Evolutionary conservation across 2,329 filamentous ascomycete genomes (phyloP).

Genomic region (Calonectria leucothoes): DNA sequence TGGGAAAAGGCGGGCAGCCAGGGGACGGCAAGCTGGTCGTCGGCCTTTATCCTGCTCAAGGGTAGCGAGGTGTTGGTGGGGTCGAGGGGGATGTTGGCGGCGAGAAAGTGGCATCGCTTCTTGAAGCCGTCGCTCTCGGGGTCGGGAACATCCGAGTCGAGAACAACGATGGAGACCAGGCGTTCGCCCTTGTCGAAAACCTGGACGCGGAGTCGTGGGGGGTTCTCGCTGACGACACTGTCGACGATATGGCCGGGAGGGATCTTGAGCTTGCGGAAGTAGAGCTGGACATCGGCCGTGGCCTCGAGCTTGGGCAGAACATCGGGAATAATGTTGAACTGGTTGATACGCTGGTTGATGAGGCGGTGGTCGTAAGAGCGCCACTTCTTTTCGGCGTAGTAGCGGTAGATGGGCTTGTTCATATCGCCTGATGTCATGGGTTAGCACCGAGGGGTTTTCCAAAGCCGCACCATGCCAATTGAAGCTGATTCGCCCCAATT

Average conservation of each 20-base stretch:
- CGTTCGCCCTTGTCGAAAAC: conserved; percentile 85
- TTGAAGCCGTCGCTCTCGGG: conserved; percentile 79
- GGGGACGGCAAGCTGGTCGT: conserved; percentile 76
- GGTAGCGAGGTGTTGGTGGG: conserved; percentile 70
- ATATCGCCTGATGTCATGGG: conserved; percentile 77
- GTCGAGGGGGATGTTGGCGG: conserved; percentile 69
- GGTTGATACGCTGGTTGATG: conserved; percentile 84
- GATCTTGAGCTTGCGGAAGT: conserved; percentile 78
- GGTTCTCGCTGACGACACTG: conserved; percentile 76
- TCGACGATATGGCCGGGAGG: conserved; percentile 83
- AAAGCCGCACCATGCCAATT: background rate
- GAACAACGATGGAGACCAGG: conserved; percentile 84
- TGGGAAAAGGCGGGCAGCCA: conserved; percentile 91
- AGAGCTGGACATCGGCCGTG: conserved; percentile 82
- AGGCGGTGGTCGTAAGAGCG: conserved; percentile 82
- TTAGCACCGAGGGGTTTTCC: conserved; percentile 24
- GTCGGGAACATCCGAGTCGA: conserved; percentile 92
- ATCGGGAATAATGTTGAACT: conserved; percentile 91
- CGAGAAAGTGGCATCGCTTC: conserved; percentile 89
- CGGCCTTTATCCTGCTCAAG: conserved; percentile 69
- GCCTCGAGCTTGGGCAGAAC: conserved; percentile 85
- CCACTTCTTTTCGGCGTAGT: conserved; percentile 91
- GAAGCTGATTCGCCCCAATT: background rate
- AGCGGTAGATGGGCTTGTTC: conserved; percentile 95
- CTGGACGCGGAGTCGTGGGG: conserved; percentile 84